A percentile compares a stretch with the other conserved stretches of the same genome.
These are phyloP conservation scores for Tolypocladium tundrense DNA, from an alignment of 2,329 filamentous ascomycete genomes.

Conservation along the genomic window DNA sequence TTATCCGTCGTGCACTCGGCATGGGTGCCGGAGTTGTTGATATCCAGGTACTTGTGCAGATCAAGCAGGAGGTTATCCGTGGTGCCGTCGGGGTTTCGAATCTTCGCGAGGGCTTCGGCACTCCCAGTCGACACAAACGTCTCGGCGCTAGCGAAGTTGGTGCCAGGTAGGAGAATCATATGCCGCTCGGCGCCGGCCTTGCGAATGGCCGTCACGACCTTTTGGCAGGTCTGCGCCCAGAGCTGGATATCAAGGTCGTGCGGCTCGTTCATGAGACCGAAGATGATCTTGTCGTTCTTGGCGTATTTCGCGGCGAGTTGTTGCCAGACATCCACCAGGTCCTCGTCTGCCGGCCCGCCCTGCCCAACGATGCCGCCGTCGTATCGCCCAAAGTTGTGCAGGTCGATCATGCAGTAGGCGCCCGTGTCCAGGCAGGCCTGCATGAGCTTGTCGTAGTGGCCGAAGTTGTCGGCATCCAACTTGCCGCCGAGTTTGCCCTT, in stretches of 20 bases:
- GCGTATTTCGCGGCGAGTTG: conserved; percentile 50
- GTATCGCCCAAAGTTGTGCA: conserved; percentile 51
- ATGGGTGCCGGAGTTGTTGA: conserved; percentile 43
- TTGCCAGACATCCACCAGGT: conserved; percentile 49
- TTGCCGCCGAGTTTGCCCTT: conserved; percentile 38
- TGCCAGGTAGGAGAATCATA: conserved; percentile 51
- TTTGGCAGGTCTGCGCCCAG: conserved; percentile 53
- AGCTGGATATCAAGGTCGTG: conserved; percentile 45
- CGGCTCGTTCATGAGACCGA: conserved; percentile 63
- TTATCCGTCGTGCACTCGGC: conserved; percentile 43
- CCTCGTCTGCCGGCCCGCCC: conserved; percentile 48
- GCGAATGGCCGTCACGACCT: conserved; percentile 55
- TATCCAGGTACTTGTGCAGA: conserved; percentile 51
- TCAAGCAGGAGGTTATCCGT: conserved; percentile 47
- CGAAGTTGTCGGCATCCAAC: conserved; percentile 37
- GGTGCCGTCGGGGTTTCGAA: conserved; percentile 50
- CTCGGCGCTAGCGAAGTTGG: conserved; percentile 43
- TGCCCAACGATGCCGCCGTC: conserved; percentile 55
- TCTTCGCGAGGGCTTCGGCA: conserved; percentile 36
- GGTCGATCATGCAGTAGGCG: conserved; percentile 48
- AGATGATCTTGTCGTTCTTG: conserved; percentile 38
- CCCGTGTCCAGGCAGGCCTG: conserved; percentile 46
- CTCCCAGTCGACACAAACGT: conserved; percentile 38
- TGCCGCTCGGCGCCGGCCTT: conserved; percentile 52
- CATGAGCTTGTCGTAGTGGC: conserved; percentile 43